Percentiles rank a stretch among this genome's conserved stretches.
Evolutionary conservation across 1,284 basidiomycete genomes (phyloP).

Genomic region (Malassezia caprae): DNA sequence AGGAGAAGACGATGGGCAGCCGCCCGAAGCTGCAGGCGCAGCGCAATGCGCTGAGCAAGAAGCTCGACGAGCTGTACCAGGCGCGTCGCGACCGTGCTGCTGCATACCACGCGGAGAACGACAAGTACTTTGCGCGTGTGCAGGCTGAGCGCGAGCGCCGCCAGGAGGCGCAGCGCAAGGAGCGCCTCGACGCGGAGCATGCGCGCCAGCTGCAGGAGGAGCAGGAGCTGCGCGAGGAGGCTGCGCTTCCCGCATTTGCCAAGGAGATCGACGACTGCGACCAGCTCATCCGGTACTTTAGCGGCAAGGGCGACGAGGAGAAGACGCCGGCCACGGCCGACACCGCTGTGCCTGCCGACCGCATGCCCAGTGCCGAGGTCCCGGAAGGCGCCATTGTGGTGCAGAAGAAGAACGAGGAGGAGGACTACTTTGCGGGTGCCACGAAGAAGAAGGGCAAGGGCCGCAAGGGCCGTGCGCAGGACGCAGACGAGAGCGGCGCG

Average conservation of each 20-base stretch:
- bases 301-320: slow-evolving; percentile 36
- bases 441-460: slow-evolving; percentile 65
- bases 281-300: slow-evolving; percentile 81
- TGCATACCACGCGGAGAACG: slow-evolving; percentile 37
- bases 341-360: slow-evolving; percentile 75
- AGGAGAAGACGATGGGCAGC: slow-evolving; percentile 72
- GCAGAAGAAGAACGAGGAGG: slow-evolving; percentile 69
- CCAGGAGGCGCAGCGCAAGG: slow-evolving; percentile 65
- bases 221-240: slow-evolving; percentile 76
- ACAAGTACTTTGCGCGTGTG: slow-evolving; percentile 38
- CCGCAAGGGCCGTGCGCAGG: slow-evolving; percentile 19
- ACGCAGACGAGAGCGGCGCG: slow-evolving; percentile 12
- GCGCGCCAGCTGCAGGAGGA: slow-evolving; percentile 72
- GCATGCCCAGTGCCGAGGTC: slow-evolving; percentile 58
- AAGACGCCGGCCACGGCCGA: slow-evolving; percentile 21
- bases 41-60: slow-evolving; percentile 59
- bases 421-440: slow-evolving; percentile 73
- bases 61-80: slow-evolving; percentile 60
- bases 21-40: slow-evolving; percentile 79
- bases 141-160: slow-evolving; percentile 52
- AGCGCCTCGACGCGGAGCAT: slow-evolving; percentile 72
- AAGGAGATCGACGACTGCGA: slow-evolving; percentile 93
- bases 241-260: slow-evolving; percentile 78
- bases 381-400: slow-evolving; percentile 61
- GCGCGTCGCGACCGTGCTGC: slow-evolving; percentile 61